A percentile compares a stretch with the other conserved stretches of the same genome.
Conservation (phyloP, 805 yeast species). For the Kodamaea sagamina region DNA sequence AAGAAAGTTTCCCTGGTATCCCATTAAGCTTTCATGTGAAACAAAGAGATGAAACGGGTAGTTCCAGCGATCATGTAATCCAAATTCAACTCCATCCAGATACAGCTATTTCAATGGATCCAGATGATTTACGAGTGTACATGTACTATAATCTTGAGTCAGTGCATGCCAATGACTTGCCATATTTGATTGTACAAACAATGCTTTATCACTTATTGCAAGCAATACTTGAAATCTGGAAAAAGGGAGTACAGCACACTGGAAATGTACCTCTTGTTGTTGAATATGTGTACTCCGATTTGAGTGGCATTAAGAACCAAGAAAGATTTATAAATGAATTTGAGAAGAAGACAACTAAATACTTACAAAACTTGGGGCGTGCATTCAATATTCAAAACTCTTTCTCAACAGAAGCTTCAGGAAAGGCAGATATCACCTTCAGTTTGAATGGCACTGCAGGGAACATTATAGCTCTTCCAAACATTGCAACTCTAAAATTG, state of each 20-base stretch:
- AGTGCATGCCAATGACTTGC: conserved; percentile 59
- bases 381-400: background rate
- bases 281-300: conserved; percentile 1
- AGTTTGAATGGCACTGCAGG: conserved; percentile 1
- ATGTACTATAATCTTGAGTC: conserved; percentile 45
- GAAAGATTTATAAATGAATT: background rate
- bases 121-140: conserved; percentile 39
- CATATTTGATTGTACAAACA: conserved; percentile 58
- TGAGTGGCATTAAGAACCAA: conserved; percentile 1
- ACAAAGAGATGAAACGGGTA: conserved; percentile 14
- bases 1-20: conserved; percentile 8
- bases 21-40: conserved; percentile 17
- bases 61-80: conserved; percentile 32
- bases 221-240: conserved; percentile 22
- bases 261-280: background rate
- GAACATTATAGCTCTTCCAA: background rate
- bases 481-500: background rate
- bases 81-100: conserved; percentile 41
- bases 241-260: background rate
- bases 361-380: conserved; percentile 3
- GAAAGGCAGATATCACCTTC: background rate
- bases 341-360: background rate
- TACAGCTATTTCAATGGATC: conserved; percentile 48
- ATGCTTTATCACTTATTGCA: conserved; percentile 32
- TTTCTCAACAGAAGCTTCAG: background rate